Evolutionary conservation across 2,329 filamentous ascomycete genomes (phyloP).

Genomic region (Diaporthe batatas): DNA sequence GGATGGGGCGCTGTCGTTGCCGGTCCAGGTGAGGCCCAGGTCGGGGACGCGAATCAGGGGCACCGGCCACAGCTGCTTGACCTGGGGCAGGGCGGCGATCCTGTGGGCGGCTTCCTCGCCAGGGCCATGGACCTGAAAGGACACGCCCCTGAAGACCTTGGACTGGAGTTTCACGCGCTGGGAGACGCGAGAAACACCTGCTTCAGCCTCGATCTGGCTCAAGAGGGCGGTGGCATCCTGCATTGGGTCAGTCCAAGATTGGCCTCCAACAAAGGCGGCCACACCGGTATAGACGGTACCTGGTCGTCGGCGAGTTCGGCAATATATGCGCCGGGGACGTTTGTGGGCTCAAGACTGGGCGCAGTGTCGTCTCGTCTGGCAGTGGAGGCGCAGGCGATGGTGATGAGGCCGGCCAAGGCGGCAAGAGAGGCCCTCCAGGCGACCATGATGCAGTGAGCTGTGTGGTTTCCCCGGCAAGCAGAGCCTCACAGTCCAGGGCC

Average conservation of each 20-base stretch:
- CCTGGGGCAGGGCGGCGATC: constrained; percentile 46
- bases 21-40: constrained; percentile 16
- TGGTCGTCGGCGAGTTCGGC: constrained; percentile 45
- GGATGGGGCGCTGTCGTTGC: constrained; percentile 5
- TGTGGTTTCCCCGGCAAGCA: neutral
- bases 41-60: constrained; percentile 42
- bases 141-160: constrained; percentile 45
- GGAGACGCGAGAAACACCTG: constrained; percentile 39
- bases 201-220: constrained; percentile 37
- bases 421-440: neutral
- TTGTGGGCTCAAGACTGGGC: neutral
- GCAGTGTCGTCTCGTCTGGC: neutral
- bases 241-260: neutral
- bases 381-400: constrained; percentile 10
- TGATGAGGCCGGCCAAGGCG: neutral
- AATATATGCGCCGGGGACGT: constrained; percentile 42
- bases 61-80: constrained; percentile 52
- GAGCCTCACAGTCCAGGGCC: constrained; percentile 8
- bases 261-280: neutral
- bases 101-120: constrained; percentile 39
- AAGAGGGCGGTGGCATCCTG: constrained; percentile 43
- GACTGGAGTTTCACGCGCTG: constrained; percentile 44
- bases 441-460: neutral
- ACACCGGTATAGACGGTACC: neutral
- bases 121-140: constrained; percentile 40